Base-by-base conservation (phyloP, 1,284 basidiomycete genomes). In the Bondarzewia mesenterica region DNA sequence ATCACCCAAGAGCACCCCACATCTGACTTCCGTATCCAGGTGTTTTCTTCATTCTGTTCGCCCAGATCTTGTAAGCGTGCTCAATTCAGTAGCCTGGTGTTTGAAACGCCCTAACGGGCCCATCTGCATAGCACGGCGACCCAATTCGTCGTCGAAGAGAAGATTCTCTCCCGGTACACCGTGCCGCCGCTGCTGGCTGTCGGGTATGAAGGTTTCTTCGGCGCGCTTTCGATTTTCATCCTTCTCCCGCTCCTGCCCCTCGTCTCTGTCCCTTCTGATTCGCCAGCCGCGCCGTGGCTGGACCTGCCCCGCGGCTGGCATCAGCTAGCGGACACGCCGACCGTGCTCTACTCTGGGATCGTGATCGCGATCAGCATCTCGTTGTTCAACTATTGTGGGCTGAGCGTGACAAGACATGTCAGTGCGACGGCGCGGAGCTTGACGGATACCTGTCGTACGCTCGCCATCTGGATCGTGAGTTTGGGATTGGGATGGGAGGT, bases 101-200 rank as follows among this genome's bases (percentile, higher is more conserved):
- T 26, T 18, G n/a, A n/a, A 10, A 7, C 12, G 29, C n/a, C 29
- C n/a, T 32, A 32, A 32, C n/a, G 29, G 29, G 12, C 38, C n/a
- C 38, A 22, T 22, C 15, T 44, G 45, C 46, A 35, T 58, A 92
- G 89, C 69, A 88, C 89, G 27, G 93, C 93, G 43, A 80, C 81
- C 10, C 92, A 95, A 61, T 94, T 94, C 62, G 93, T 98, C 42
- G 75, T 96, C n/a, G 95, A 98, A 74, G 90, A 93, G 69, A 91
- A 88, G 72, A 92, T 97, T 60, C 85, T 97, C 84, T 77, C 80
- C 39, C 78, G 78, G 46, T 95, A 96, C 71, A 75, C 81, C 40
- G 85, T 99, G 48, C 81, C 87, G 46, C 94, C 96, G n/a, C 77
- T 98, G 27, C 78, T 93, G 47, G 94, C 95, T 10, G 96, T 98